Evolutionary conservation across 129 eudicot species (phyloP).

Genomic region (Tagetes erecta): DNA sequence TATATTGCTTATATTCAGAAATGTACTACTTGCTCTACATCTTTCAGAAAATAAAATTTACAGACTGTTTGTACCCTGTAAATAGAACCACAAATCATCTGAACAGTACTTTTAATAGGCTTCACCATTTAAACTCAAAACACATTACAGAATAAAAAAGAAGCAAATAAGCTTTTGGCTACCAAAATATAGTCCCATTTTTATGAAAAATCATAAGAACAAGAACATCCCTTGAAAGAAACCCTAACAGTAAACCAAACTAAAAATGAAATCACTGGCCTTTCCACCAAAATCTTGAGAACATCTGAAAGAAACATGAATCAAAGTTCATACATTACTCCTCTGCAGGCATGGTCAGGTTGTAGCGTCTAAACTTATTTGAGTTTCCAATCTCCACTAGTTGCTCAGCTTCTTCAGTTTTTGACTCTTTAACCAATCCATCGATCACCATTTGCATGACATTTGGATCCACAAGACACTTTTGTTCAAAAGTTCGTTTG

Average conservation of each 20-base stretch:
- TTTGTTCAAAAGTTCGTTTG: constrained; percentile 29
- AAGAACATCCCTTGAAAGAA: constrained; percentile 11
- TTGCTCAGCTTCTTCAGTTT: constrained; percentile 45
- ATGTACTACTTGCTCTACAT: constrained; percentile 7
- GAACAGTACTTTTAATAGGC: neutral
- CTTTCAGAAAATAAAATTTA: neutral
- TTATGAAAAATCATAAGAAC: constrained; percentile 20
- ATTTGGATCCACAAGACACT: constrained; percentile 26
- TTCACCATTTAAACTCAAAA: constrained; percentile 10
- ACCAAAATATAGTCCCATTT: constrained; percentile 6
- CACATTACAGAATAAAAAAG: constrained; percentile 1
- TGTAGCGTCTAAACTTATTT: constrained; percentile 29
- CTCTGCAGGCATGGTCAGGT: constrained; percentile 36
- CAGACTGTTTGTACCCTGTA: neutral
- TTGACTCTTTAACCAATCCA: constrained; percentile 46
- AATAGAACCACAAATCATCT: neutral
- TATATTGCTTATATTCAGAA: constrained; percentile 12
- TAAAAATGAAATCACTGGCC: constrained; percentile 22
- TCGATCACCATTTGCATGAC: constrained; percentile 49
- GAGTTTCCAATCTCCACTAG: constrained; percentile 50
- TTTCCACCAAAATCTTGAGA: constrained; percentile 19
- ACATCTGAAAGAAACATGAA: constrained; percentile 15
- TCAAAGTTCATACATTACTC: constrained; percentile 22
- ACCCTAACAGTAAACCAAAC: neutral
- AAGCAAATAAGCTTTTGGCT: constrained; percentile 11